Evolutionary conservation across 345 rosid genomes (phyloP).

Genomic region (Passiflora organensis): DNA sequence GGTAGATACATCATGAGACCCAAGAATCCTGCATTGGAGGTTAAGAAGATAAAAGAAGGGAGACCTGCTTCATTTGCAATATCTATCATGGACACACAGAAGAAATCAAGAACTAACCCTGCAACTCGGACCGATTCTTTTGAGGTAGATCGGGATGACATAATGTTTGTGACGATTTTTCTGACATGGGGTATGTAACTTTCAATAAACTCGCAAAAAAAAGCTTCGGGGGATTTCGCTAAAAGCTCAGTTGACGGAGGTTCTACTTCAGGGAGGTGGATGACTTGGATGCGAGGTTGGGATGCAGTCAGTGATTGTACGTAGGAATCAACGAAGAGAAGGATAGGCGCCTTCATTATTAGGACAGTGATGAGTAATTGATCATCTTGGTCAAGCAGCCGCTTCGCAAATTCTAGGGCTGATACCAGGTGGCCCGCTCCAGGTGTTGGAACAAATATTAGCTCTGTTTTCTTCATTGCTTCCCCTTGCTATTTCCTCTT

Average conservation of each 20-base stretch:
- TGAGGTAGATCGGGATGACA: neutral
- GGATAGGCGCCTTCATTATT: slow-evolving; percentile 11
- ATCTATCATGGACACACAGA: slow-evolving; percentile 17
- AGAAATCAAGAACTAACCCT: slow-evolving; percentile 12
- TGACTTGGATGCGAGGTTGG: slow-evolving; percentile 23
- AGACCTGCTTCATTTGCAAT: slow-evolving; percentile 15
- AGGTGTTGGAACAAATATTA: slow-evolving; percentile 26
- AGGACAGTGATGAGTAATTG: slow-evolving; percentile 29
- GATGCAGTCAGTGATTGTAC: slow-evolving; percentile 11
- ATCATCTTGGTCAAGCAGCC: slow-evolving; percentile 27
- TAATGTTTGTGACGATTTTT: neutral
- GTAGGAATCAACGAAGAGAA: slow-evolving; percentile 3
- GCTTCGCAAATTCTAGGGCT: slow-evolving; percentile 37
- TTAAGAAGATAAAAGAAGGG: slow-evolving; percentile 15
- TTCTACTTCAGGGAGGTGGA: slow-evolving; percentile 26
- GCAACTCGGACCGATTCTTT: slow-evolving; percentile 9
- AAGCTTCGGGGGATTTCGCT: slow-evolving; percentile 16
- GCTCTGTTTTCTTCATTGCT: slow-evolving; percentile 26
- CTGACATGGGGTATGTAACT: slow-evolving; percentile 2
- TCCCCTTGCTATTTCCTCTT: neutral
- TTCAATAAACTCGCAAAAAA: neutral
- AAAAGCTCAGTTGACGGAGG: slow-evolving; percentile 20
- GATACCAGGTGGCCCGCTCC: slow-evolving; percentile 36
- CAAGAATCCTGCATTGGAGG: slow-evolving; percentile 15
- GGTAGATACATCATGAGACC: slow-evolving; percentile 9